Evolutionary conservation across 768 basidiomycete species (phyloP).

Genomic region (Lactarius quietus): DNA sequence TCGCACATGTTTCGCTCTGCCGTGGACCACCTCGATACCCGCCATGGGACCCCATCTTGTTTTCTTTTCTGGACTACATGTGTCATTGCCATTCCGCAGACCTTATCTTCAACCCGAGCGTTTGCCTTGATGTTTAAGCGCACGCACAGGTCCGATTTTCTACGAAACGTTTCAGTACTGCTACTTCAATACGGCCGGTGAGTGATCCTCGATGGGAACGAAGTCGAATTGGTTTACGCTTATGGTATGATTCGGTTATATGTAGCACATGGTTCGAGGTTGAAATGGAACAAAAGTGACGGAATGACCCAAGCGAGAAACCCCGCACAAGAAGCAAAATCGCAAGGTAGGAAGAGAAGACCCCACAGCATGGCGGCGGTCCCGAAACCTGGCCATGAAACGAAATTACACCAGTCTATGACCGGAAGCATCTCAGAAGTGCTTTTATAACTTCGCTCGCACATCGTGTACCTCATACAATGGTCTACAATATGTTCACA

Average conservation of each 20-base stretch:
- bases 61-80: constrained; percentile 13
- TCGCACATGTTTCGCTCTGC: not conserved
- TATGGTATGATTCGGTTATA: not conserved
- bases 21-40: constrained; percentile 15
- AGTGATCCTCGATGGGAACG: not conserved
- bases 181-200: not conserved
- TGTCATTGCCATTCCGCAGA: not conserved
- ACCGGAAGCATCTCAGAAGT: not conserved
- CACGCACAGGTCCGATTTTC: not conserved
- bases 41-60: constrained; percentile 11
- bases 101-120: not conserved
- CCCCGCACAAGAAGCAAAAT: not conserved
- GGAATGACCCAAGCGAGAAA: not conserved
- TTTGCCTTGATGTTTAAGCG: not conserved
- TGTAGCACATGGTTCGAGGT: constrained; percentile 18
- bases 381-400: not conserved
- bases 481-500: not conserved
- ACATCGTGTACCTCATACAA: not conserved
- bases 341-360: not conserved
- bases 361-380: not conserved
- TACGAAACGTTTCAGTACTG: not conserved
- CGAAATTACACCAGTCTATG: not conserved
- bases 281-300: not conserved
- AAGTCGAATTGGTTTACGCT: not conserved
- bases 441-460: not conserved